Base-by-base conservation (phyloP, 306 rosid species). In the Bauhinia variegata region DNA sequence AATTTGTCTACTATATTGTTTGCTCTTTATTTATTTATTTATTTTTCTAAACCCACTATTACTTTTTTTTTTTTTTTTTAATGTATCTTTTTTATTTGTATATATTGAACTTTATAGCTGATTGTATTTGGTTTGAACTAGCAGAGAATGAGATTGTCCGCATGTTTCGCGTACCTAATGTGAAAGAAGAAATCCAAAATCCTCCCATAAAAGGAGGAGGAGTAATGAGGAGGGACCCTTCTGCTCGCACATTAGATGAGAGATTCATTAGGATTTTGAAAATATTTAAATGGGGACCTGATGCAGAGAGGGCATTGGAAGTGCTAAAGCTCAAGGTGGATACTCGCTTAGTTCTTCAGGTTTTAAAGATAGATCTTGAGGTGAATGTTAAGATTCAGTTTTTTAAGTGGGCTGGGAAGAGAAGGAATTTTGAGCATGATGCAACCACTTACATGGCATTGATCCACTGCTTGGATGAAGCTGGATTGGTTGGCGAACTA, bases 241-340 rank as follows among this genome's bases (percentile, higher is more conserved):
- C 84, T 50, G 70, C 87, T 63, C 75, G 91, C 73, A 78, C 49
- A 67, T 71, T 92, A 79, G 98, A 89, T 64, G 98, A 86, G 68
- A 81, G 98, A 36, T 92, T 92, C 80, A 86, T 79, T 52, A 84
- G 91, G 84, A 93, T 89, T 65, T 83, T 93, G 88, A 89, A 86
- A 58, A 86, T 93, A 60, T 93, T 93, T 67, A 93, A 89, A 71
- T 93, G 97, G 98, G 98, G 98, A 3, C 79, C 93, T 53, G 96
- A 89, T 78, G 96, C 97, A 16, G 98, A 93, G 73, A 92, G 86
- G 84, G 98, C 98, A 3, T 57, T 89, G 78, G 95, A 93, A 81
- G 96, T 93, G 59, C 72, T 93, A 23, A 89, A 86, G 80, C 70
- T 93, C 75, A 87, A 82, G 75, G 87, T 93, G 5, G 96, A 89